phyloP scores from a whole-genome alignment of 2,329 filamentous ascomycete species.

The Madurella mycetomatis region DNA sequence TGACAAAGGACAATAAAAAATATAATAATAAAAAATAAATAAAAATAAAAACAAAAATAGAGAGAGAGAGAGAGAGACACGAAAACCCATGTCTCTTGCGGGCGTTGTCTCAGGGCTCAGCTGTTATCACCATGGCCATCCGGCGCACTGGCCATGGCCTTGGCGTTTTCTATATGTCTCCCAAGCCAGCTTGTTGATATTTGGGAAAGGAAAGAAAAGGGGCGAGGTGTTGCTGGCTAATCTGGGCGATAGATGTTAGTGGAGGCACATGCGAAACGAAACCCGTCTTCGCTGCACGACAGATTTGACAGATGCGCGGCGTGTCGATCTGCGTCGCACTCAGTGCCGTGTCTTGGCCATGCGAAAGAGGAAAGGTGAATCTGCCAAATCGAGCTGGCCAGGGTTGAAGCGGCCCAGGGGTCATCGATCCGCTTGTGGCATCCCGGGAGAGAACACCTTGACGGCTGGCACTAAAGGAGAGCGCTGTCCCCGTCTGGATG shows the following conservation, averaged over 20 bases:
- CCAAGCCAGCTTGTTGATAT: too few species aligned
- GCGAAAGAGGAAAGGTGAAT: conserved; percentile 14
- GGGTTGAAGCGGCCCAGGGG: conserved; percentile 4
- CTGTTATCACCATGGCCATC: background rate
- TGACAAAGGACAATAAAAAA: too few species aligned
- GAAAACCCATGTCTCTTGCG: conserved; percentile 1
- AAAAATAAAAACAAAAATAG: background rate
- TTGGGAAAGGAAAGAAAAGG: background rate
- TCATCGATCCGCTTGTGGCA: conserved; percentile 9
- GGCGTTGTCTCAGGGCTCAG: background rate
- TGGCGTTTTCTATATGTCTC: too few species aligned
- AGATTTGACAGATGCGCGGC: conserved; percentile 29
- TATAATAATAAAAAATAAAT: too few species aligned
- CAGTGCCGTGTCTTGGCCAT: conserved; percentile 18
- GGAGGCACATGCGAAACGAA: conserved; percentile 4
- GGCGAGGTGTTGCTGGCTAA: background rate
- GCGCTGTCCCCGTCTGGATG: too few species aligned
- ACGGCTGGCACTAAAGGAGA: background rate
- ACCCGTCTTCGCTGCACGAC: conserved; percentile 24
- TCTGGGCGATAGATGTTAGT: background rate
- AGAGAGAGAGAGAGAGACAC: background rate
- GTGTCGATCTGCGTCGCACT: conserved; percentile 24
- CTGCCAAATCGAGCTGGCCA: conserved; percentile 8
- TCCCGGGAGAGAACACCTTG: conserved; percentile 10
- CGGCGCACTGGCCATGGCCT: background rate